Base-by-base conservation (phyloP, 1,139 yeast species). In the Candida tetrigidarum region DNA sequence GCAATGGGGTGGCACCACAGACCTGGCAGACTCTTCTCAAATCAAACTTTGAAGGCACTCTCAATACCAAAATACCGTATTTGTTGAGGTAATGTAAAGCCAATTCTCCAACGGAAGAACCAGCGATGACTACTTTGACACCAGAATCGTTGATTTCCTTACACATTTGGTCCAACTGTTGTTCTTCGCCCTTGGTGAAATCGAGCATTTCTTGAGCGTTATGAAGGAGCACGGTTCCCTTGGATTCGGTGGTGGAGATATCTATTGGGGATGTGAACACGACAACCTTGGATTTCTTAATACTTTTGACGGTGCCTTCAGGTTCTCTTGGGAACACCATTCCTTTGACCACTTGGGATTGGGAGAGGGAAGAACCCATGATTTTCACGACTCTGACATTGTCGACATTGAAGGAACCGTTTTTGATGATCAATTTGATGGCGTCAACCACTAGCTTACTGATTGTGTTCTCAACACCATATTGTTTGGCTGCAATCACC, bases 321-420 rank as follows among this genome's bases (percentile, higher is more conserved):
- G 99, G 97, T 65, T 91, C 96, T 59, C 96, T 81, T 56, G 96
- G 96, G 77, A 95, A 93, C 34, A 95, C 97, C 99, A 93, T 93
- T 55, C 99, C 99, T 68, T 88, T 89, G 55, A 95, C 75, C 45
- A 95, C 99, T 56, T 79, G 78, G 8, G 96, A 86, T 55, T 79
- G 78, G 28, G 75, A 69, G 56, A 95, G 74, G 45, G 95, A 78
- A 18, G 96, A 79, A 48, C 99, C 99, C 97, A 93, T 89, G 56
- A 93, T 86, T 69, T 93, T 93, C 41, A 93, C 99, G 25, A 93
- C 97, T 64, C 99, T 83, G 50, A 93, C 80, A 46, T 91, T 86
- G 63, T 93, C 99, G 47, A 93, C 93, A 63, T 92, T 93, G 74
- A 92, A 92, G 32, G 53, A 50, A n/a, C 83, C 79, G 54, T 73